phyloP scores from a whole-genome alignment of 352 stramenopile species.

The Pythium guiyangense region DNA sequence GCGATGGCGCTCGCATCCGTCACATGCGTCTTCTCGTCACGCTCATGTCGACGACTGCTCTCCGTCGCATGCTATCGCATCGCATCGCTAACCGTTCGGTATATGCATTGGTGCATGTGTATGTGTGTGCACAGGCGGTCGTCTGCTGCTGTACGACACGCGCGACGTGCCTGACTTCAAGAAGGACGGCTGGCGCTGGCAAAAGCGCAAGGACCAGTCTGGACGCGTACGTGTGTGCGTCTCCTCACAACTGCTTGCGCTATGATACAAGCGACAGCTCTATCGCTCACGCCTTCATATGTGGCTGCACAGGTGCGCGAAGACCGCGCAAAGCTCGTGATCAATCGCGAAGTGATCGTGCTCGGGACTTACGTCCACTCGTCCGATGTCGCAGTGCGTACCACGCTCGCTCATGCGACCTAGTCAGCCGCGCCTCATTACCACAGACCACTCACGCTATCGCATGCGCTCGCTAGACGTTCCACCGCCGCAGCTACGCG shows the following conservation, averaged over 20 bases:
- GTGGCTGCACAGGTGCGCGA: conserved; percentile 44
- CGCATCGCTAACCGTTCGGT: not conserved
- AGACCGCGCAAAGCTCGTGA: conserved; percentile 80
- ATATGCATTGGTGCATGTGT: conserved; percentile 2
- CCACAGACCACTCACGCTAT: not conserved
- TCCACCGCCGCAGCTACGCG: conserved; percentile 81
- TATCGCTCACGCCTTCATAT: not conserved
- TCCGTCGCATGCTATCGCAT: not conserved
- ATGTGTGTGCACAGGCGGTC: conserved; percentile 38
- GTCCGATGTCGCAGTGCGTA: conserved; percentile 53
- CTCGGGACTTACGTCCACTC: conserved; percentile 84
- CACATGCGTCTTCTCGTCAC: no score
- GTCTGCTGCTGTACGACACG: conserved; percentile 68
- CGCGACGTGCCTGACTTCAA: conserved; percentile 68
- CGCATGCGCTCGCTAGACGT: conserved; percentile 37
- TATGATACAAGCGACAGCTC: not conserved
- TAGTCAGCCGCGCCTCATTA: not conserved
- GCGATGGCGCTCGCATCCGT: not conserved
- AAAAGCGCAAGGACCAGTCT: conserved; percentile 83
- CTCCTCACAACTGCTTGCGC: not conserved
- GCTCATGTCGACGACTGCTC: not conserved
- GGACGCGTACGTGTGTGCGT: conserved; percentile 33
- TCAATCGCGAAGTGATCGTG: conserved; percentile 80
- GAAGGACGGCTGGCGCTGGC: conserved; percentile 83
- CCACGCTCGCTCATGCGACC: not conserved